phyloP scores from a whole-genome alignment of 768 basidiomycete species.

The Phaeotremella skinneri region DNA sequence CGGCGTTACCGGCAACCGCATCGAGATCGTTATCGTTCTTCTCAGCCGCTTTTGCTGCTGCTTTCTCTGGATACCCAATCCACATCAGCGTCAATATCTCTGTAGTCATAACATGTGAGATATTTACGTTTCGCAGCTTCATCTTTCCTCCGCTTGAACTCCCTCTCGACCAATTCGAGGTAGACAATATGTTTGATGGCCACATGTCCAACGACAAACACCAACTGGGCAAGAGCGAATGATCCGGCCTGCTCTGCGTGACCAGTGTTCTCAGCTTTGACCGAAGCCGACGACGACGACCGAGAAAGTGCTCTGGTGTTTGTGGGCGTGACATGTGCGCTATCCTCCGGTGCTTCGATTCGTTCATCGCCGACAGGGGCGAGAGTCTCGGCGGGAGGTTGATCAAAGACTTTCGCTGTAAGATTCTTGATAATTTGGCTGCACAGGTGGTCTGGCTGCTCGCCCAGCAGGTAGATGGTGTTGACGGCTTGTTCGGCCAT shows the following conservation, averaged over 20 bases:
- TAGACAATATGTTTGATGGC: constrained; percentile 98
- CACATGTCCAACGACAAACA: constrained; percentile 93
- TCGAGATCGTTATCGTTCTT: constrained; percentile 83
- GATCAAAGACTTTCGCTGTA: constrained; percentile 66
- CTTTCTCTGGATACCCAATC: constrained; percentile 57
- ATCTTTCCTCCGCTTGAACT: constrained; percentile 95
- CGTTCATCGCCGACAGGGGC: background rate
- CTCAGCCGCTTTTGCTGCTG: constrained; percentile 52
- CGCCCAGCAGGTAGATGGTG: constrained; percentile 88
- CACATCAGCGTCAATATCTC: background rate
- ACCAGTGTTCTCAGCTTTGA: background rate
- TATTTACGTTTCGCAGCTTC: constrained; percentile 71
- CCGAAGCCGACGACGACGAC: background rate
- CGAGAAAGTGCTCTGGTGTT: constrained; percentile 14
- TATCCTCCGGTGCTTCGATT: constrained; percentile 1
- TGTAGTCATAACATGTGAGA: constrained; percentile 2
- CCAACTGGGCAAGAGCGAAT: constrained; percentile 85
- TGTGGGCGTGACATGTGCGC: background rate
- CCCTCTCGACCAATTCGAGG: constrained; percentile 89
- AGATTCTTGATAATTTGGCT: constrained; percentile 76
- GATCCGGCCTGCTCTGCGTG: constrained; percentile 60
- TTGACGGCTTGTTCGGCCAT: constrained; percentile 97
- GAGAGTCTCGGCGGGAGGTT: constrained; percentile 1
- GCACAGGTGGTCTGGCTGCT: constrained; percentile 85
- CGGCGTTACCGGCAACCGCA: constrained; percentile 93